Evolutionary conservation across 306 rosid genomes (phyloP), one percentile per base, ranked within the genome.

Genomic region (Cucumis melo): DNA sequence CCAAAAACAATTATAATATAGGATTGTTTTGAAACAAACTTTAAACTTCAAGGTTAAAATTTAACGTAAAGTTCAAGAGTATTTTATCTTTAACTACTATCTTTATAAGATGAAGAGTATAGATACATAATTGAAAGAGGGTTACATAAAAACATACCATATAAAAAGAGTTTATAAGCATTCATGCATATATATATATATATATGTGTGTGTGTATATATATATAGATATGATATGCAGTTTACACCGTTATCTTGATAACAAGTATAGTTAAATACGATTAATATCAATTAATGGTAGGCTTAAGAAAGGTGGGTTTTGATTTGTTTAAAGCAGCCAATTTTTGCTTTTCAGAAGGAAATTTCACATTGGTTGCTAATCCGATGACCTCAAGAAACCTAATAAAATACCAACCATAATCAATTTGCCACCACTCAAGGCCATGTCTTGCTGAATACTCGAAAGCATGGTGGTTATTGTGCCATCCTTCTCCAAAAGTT

Each of bases 381-480:
- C 72, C 72, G 38, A 65, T 65, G 72, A 38, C 4, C 10, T 65
- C 27, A 38, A 65, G 72, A 12, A 65, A 38, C 50, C 4, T 65
- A 38, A 65, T 65, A 10, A 65, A 0, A 38, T 65, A 65, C 72
- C 72, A 65, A 36, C 72, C 72, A 19, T 4, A 38, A 5, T 65
- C 72, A 65, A 65, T 65, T 1, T 65, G 72, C 72, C 72, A 65
- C 72, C 72, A 65, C 19, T n/a, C 27, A 65, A 38, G 29, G 2
- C 72, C 72, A 65, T 65, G 72, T 8, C 72, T 65, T 6, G 72
- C 72, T 65, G 72, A 65, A 39, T 65, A 65, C 24, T 65, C 72
- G 2, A 65, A 65, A 1, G 72, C 50, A 10, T 65, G 72, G 72
- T 65, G 72, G 15, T 65, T 65, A 19, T 65, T 65, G 7, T 65